phyloP scores from a whole-genome alignment of 2,329 filamentous ascomycete species.

The Canariomyces notabilis region DNA sequence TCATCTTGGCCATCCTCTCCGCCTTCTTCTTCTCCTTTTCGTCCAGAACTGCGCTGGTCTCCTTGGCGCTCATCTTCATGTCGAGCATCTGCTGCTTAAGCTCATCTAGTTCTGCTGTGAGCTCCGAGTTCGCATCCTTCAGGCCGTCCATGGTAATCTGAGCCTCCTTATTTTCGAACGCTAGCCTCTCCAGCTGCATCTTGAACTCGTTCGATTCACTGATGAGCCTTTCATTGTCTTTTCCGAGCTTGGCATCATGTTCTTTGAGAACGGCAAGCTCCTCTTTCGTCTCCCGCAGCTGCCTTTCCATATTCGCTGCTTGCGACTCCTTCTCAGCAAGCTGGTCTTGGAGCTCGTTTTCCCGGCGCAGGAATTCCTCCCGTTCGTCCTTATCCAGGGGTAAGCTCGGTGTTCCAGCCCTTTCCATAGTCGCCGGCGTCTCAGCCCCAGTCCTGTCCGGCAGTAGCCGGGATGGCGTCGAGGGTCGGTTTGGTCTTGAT shows the following conservation, averaged over 20 bases:
- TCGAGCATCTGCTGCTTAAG: slow-evolving; percentile 94
- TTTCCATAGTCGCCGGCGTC: slow-evolving; percentile 66
- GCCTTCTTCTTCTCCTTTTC: slow-evolving; percentile 99
- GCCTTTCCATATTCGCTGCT: slow-evolving; percentile 73
- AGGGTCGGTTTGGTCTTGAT: slow-evolving; percentile 44
- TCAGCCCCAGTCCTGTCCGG: slow-evolving; percentile 54
- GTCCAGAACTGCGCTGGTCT: slow-evolving; percentile 81
- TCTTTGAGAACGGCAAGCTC: slow-evolving; percentile 83
- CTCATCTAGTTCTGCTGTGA: slow-evolving; percentile 87
- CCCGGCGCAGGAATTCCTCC: slow-evolving; percentile 88
- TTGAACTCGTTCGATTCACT: slow-evolving; percentile 86
- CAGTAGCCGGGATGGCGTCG: slow-evolving; percentile 47
- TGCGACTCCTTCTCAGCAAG: slow-evolving; percentile 86
- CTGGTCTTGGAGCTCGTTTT: slow-evolving; percentile 97
- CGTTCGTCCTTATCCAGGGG: slow-evolving; percentile 93
- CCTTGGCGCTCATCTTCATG: slow-evolving; percentile 93
- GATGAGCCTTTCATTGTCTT: slow-evolving; percentile 83
- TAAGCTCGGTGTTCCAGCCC: slow-evolving; percentile 80
- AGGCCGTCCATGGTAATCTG: slow-evolving; percentile 96
- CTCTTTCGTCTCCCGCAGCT: slow-evolving; percentile 75
- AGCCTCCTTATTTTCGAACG: slow-evolving; percentile 94
- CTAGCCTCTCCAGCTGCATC: slow-evolving; percentile 94
- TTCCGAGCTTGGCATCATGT: slow-evolving; percentile 73
- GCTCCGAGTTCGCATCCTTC: slow-evolving; percentile 90
- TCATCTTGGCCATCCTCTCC: slow-evolving; percentile 99